phyloP scores from a whole-genome alignment of 148 eudicot species.

The Chenopodium formosanum region DNA sequence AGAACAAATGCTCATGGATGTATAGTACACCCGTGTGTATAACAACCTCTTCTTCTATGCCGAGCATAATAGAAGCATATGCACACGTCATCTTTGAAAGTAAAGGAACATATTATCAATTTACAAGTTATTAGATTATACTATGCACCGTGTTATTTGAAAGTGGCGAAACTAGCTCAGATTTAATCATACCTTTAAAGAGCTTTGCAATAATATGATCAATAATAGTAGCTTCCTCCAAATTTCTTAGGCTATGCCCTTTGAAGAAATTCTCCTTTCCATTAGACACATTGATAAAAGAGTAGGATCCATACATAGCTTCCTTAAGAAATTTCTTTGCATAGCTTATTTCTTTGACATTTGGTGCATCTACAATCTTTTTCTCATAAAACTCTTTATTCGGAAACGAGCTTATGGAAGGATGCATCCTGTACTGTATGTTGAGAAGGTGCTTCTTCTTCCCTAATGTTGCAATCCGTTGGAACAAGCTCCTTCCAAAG shows the following conservation, averaged over 20 bases:
- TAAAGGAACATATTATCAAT: background rate
- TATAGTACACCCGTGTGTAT: too few species aligned
- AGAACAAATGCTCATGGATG: too few species aligned
- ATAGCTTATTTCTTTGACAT: conserved; percentile 33
- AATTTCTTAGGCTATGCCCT: conserved; percentile 40
- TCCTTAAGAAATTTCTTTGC: conserved; percentile 28
- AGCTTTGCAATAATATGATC: conserved; percentile 43
- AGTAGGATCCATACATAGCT: conserved; percentile 31
- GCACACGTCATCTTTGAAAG: too few species aligned
- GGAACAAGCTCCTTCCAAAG: conserved; percentile 64
- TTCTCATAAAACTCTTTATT: conserved; percentile 38
- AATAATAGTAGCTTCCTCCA: conserved; percentile 45
- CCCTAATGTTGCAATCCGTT: conserved; percentile 46
- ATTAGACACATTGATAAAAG: conserved; percentile 36
- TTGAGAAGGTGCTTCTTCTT: conserved; percentile 48
- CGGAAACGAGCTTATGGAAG: conserved; percentile 55
- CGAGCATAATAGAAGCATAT: too few species aligned
- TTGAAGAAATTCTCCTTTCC: conserved; percentile 43
- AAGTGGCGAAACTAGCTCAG: too few species aligned
- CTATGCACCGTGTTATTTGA: too few species aligned
- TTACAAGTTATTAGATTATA: too few species aligned
- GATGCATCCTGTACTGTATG: conserved; percentile 67
- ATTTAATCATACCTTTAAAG: conserved; percentile 30
- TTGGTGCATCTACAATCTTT: conserved; percentile 36
- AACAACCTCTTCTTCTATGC: too few species aligned